These are phyloP conservation scores for Russula sp. DNA, from an alignment of 768 basidiomycete species.

Conservation along the genomic window DNA sequence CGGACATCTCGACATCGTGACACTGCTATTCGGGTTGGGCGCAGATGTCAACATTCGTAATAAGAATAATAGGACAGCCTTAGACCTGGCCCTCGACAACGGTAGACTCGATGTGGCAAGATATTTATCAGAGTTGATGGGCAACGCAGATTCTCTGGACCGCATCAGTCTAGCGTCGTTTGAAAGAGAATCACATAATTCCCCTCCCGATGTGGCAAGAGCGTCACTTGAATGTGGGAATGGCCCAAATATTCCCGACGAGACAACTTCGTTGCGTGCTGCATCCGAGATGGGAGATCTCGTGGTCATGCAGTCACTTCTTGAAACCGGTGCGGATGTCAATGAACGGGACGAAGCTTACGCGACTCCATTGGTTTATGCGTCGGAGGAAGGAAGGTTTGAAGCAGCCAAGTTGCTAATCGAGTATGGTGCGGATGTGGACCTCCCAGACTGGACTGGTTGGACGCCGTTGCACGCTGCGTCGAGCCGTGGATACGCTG, in stretches of 20 bases:
- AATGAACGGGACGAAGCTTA: neutral
- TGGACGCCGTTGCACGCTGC: neutral
- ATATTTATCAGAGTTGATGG: neutral
- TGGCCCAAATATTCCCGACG: neutral
- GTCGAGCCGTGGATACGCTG: neutral
- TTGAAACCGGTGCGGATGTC: neutral
- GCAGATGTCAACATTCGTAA: neutral
- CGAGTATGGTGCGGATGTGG: neutral
- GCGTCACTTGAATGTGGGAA: neutral
- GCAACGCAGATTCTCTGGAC: neutral
- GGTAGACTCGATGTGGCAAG: neutral
- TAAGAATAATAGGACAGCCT: neutral
- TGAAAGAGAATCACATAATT: neutral
- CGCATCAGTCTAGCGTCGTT: neutral
- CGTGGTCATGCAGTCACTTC: neutral
- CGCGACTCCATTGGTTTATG: neutral
- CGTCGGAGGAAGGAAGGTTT: neutral
- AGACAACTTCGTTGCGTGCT: neutral
- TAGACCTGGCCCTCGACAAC: neutral
- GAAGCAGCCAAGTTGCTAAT: neutral
- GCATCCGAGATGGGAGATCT: neutral
- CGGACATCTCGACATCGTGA: constrained; percentile 1
- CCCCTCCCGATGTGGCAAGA: too few species aligned
- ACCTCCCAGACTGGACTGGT: neutral
- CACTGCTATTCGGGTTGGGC: neutral